These are phyloP conservation scores for Ogataea paraovalis DNA, from an alignment of 805 yeast species.

Conservation along the genomic window DNA sequence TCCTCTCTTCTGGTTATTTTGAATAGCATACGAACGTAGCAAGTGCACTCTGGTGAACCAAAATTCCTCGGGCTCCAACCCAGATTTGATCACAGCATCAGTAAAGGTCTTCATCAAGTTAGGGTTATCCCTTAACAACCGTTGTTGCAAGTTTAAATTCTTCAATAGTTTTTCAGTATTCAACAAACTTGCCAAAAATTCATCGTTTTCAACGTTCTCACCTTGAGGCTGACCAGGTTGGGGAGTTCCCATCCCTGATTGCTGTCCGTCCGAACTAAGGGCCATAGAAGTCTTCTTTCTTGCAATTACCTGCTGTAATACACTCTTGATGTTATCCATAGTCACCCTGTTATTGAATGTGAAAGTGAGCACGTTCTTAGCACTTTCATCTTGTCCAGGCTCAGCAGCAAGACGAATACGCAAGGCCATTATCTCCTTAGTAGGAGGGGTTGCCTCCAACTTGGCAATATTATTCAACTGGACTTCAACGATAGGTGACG, in stretches of 20 bases:
- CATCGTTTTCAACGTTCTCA: constrained; percentile 23
- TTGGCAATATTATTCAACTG: constrained; percentile 40
- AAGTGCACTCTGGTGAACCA: constrained; percentile 82
- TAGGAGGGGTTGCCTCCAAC: constrained; percentile 67
- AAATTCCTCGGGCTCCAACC: constrained; percentile 75
- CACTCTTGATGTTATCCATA: constrained; percentile 68
- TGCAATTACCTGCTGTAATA: constrained; percentile 65
- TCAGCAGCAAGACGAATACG: constrained; percentile 44
- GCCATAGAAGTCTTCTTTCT: constrained; percentile 45
- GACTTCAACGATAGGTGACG: constrained; percentile 37
- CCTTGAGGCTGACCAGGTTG: constrained; percentile 5
- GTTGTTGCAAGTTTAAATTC: constrained; percentile 76
- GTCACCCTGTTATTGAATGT: constrained; percentile 68
- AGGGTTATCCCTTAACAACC: constrained; percentile 65
- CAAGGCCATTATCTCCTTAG: constrained; percentile 63
- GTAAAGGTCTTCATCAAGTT: constrained; percentile 71
- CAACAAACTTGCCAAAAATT: constrained; percentile 35
- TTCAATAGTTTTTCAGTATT: constrained; percentile 57
- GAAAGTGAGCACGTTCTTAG: constrained; percentile 38
- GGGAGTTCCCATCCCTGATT: constrained; percentile 6
- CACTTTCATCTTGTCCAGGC: constrained; percentile 11
- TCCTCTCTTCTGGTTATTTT: constrained; percentile 81
- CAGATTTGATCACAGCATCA: constrained; percentile 78
- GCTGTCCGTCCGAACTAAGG: constrained; percentile 16
- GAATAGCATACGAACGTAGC: constrained; percentile 79